A percentile compares a stretch with the other conserved stretches of the same genome.
These are phyloP conservation scores for Lathyrus sativus DNA, from an alignment of 306 rosid species.

Conservation along the genomic window DNA sequence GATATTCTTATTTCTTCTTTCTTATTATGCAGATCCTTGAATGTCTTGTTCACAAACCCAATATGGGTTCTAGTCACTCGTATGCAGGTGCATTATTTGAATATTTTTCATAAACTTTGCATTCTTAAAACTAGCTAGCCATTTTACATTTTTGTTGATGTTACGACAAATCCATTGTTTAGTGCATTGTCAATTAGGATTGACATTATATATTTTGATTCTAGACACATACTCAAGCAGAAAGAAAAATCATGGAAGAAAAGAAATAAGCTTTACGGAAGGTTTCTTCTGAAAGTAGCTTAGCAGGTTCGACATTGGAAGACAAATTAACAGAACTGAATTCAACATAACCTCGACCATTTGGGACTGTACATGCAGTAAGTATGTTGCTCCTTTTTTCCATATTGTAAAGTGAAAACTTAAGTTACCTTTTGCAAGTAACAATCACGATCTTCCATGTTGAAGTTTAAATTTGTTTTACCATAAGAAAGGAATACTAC, in stretches of 20 bases:
- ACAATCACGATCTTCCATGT: background rate
- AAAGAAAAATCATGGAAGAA: slow-evolving; percentile 64
- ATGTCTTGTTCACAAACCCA: too few relatives aligned
- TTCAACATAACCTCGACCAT: slow-evolving; percentile 47
- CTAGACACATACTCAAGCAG: slow-evolving; percentile 80
- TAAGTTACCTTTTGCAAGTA: slow-evolving; percentile 4
- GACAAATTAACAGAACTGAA: slow-evolving; percentile 47
- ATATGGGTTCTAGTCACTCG: too few relatives aligned
- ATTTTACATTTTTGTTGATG: too few relatives aligned
- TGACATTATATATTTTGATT: slow-evolving; percentile 37
- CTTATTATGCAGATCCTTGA: too few relatives aligned
- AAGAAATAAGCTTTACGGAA: slow-evolving; percentile 55
- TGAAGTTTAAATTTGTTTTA: background rate
- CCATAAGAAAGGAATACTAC: slow-evolving; percentile 16
- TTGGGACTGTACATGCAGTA: slow-evolving; percentile 58
- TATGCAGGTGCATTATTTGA: too few relatives aligned
- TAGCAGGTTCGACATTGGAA: slow-evolving; percentile 41
- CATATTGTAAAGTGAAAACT: slow-evolving; percentile 15
- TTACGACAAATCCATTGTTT: too few relatives aligned
- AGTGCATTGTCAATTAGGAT: too few relatives aligned
- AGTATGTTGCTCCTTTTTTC: slow-evolving; percentile 33
- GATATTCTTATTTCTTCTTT: too few relatives aligned
- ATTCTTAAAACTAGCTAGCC: too few relatives aligned
- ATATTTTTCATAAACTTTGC: too few relatives aligned
- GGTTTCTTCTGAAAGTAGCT: slow-evolving; percentile 53